These are phyloP conservation scores for Ophiostoma ulmi DNA, from an alignment of 2,329 filamentous ascomycete species.

Conservation along the genomic window DNA sequence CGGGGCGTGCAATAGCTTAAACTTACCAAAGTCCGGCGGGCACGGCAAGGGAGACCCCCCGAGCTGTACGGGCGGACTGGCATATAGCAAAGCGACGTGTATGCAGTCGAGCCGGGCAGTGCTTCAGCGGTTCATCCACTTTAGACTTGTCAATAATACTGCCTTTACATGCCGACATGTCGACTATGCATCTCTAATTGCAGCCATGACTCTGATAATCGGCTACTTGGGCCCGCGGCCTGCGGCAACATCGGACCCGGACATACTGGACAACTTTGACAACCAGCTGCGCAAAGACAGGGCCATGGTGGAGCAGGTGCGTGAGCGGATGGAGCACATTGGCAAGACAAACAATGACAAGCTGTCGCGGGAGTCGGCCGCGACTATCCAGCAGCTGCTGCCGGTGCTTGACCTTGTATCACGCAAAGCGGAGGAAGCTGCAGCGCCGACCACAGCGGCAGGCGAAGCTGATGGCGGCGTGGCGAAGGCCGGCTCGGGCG, in stretches of 20 bases:
- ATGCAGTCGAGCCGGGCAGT: slow-evolving; percentile 49
- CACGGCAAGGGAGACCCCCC: background rate
- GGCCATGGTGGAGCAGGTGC: slow-evolving; percentile 36
- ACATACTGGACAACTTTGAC: slow-evolving; percentile 23
- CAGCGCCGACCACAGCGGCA: background rate
- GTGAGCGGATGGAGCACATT: slow-evolving; percentile 39
- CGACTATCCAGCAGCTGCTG: slow-evolving; percentile 41
- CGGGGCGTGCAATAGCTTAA: background rate
- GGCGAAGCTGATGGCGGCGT: background rate
- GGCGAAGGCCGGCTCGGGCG: background rate
- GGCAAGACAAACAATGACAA: slow-evolving; percentile 39
- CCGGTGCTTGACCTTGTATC: slow-evolving; percentile 37
- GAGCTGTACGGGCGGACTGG: slow-evolving; percentile 30
- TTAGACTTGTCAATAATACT: slow-evolving; percentile 39
- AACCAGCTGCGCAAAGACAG: slow-evolving; percentile 36
- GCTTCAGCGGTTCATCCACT: slow-evolving; percentile 45
- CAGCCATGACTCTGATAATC: slow-evolving; percentile 47
- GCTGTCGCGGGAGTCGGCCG: slow-evolving; percentile 40
- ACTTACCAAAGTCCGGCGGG: background rate
- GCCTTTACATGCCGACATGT: slow-evolving; percentile 44
- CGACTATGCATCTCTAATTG: slow-evolving; percentile 50
- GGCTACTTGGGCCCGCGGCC: slow-evolving; percentile 42
- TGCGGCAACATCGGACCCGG: slow-evolving; percentile 12
- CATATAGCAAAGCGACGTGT: slow-evolving; percentile 47
- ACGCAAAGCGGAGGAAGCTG: slow-evolving; percentile 10